These are phyloP conservation scores for Suhomyces kunorum DNA, from an alignment of 1,139 yeast species.

Conservation along the genomic window DNA sequence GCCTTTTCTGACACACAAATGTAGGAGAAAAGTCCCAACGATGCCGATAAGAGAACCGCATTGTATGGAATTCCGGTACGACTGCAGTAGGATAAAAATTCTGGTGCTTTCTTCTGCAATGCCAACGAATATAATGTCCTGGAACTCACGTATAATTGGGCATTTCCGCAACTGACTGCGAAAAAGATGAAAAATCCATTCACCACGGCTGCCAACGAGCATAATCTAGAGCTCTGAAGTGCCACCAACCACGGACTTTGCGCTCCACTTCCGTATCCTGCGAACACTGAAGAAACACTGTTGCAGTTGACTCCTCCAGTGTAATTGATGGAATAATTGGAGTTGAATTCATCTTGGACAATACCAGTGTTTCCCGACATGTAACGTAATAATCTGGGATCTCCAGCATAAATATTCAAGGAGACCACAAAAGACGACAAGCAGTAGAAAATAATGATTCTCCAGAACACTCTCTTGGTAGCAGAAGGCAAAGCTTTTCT, in stretches of 20 bases:
- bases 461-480: constrained; percentile 70
- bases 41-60: constrained; percentile 63
- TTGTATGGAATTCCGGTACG: constrained; percentile 71
- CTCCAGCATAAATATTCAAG: constrained; percentile 72
- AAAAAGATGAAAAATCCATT: constrained; percentile 71
- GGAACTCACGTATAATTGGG: constrained; percentile 77
- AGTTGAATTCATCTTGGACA: constrained; percentile 22
- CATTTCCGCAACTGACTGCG: constrained; percentile 75
- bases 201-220: constrained; percentile 60
- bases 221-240: constrained; percentile 65
- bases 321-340: constrained; percentile 37
- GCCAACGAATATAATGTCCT: constrained; percentile 77
- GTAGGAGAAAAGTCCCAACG: constrained; percentile 61
- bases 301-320: constrained; percentile 45
- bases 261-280: constrained; percentile 58
- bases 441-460: constrained; percentile 68
- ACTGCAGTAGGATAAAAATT: constrained; percentile 58
- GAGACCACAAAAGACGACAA: constrained; percentile 73
- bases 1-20: constrained; percentile 60
- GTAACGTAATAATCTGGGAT: constrained; percentile 64
- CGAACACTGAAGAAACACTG: constrained; percentile 37
- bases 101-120: constrained; percentile 68
- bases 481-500: constrained; percentile 78
- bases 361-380: constrained; percentile 41
- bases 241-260: constrained; percentile 85